Percentiles rank a stretch among this genome's conserved stretches.
phyloP scores from a whole-genome alignment of 768 basidiomycete species.

The Gymnopilus junonius region DNA sequence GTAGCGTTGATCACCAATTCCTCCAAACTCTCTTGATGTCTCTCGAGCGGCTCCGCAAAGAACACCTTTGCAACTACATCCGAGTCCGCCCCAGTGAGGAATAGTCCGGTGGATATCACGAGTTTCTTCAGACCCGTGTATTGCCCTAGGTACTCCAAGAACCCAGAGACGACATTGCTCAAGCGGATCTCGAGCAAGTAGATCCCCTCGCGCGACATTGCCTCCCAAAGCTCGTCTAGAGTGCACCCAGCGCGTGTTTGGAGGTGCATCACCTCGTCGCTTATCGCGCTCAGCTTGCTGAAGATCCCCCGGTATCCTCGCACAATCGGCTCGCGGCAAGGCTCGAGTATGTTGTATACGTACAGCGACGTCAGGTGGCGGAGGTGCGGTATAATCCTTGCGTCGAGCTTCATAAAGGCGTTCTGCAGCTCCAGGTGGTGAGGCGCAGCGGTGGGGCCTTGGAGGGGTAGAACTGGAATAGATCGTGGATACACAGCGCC shows the following conservation, averaged over 20 bases:
- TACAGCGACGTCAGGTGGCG: slow-evolving; percentile 5
- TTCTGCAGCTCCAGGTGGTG: background rate
- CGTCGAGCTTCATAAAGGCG: slow-evolving; percentile 7
- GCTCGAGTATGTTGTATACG: slow-evolving; percentile 1
- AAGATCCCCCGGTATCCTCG: background rate
- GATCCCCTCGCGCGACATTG: background rate
- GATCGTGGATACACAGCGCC: background rate
- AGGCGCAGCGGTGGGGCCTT: slow-evolving; percentile 1
- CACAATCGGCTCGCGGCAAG: background rate
- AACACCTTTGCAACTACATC: background rate
- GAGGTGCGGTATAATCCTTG: slow-evolving; percentile 2
- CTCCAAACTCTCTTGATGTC: background rate
- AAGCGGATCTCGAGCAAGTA: slow-evolving; percentile 1
- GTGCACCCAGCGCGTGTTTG: background rate
- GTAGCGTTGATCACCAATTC: background rate
- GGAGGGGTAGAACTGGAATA: background rate
- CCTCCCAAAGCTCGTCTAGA: slow-evolving; percentile 1
- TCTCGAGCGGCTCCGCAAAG: background rate
- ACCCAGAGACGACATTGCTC: background rate
- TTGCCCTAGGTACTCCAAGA: slow-evolving; percentile 1
- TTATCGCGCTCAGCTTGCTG: background rate
- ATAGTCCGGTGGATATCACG: background rate
- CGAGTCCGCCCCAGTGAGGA: background rate
- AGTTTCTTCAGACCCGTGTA: slow-evolving; percentile 9
- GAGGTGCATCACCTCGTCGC: background rate